These are phyloP conservation scores for Colletotrichum liaoningense DNA, from an alignment of 2,329 filamentous ascomycete species.

Conservation along the genomic window DNA sequence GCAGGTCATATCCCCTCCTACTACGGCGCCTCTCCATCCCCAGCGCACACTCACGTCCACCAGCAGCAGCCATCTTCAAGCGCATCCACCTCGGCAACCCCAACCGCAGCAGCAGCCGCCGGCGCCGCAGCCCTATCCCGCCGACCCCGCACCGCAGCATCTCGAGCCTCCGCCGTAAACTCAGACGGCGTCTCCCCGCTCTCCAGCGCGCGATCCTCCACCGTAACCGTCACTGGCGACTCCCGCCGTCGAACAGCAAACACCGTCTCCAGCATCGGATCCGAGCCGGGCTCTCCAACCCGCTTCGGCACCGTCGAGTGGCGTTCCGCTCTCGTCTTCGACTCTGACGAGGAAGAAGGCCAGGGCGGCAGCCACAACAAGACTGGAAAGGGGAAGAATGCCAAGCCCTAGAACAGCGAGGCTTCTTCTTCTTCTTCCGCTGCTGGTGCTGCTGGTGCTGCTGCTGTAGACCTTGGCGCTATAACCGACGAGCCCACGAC, in stretches of 20 bases:
- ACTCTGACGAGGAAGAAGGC: conserved; percentile 8
- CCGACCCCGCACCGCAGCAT: not conserved
- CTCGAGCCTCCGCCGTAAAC: not conserved
- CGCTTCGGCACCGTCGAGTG: not conserved
- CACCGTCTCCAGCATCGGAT: not conserved
- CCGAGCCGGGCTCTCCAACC: not conserved
- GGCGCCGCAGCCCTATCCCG: not conserved
- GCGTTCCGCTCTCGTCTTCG: not conserved
- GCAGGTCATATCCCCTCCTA: conserved; percentile 17
- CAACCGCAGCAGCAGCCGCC: no score
- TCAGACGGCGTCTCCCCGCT: not conserved
- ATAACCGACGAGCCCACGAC: no score
- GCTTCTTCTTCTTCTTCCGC: not conserved
- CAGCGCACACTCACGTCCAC: not conserved
- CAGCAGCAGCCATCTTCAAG: no score
- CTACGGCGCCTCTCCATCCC: conserved; percentile 7
- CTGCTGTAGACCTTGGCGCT: no score
- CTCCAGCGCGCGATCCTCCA: not conserved
- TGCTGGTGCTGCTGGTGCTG: not conserved
- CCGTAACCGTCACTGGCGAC: not conserved
- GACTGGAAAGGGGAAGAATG: conserved; percentile 19
- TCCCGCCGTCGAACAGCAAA: not conserved
- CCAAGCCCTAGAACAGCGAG: conserved; percentile 20
- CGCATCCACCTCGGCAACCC: no score
- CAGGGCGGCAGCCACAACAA: not conserved